A percentile compares a stretch with the other conserved stretches of the same genome.
Evolutionary conservation across 1,284 basidiomycete species (phyloP).

Genomic region (Filobasidium uniguttulatum): DNA sequence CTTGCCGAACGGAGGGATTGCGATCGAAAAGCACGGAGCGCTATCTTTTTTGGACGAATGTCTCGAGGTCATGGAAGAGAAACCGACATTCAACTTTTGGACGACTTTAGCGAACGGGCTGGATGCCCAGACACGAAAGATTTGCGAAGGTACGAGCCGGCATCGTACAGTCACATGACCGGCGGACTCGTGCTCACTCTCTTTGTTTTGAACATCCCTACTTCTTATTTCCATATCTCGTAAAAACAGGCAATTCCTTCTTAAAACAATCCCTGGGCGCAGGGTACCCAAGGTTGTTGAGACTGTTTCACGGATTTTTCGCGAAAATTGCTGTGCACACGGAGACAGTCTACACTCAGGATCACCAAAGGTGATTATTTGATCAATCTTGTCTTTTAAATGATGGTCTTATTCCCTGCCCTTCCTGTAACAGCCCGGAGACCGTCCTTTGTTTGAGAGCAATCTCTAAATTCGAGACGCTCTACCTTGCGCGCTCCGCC

Average conservation of each 20-base stretch:
- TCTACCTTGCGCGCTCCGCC: conserved; percentile 71
- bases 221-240: no score
- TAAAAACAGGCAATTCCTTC: conserved; percentile 43
- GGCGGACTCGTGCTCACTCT: no score
- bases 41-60: conserved; percentile 1
- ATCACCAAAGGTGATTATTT: conserved; percentile 58
- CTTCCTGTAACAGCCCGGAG: conserved; percentile 51
- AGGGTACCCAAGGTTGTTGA: conserved; percentile 70
- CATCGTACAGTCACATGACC: conserved; percentile 4
- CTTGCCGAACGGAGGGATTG: not conserved
- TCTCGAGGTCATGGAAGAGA: conserved; percentile 61
- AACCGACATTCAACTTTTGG: conserved; percentile 85
- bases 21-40: not conserved
- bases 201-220: no score
- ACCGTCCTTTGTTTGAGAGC: conserved; percentile 74
- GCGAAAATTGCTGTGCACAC: conserved; percentile 86
- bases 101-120: conserved; percentile 61
- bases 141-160: conserved; percentile 48
- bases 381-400: not conserved
- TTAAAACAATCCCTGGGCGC: conserved; percentile 71
- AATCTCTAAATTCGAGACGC: conserved; percentile 62
- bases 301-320: conserved; percentile 91
- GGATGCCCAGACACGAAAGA: conserved; percentile 64
- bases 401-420: conserved; percentile 1
- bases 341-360: conserved; percentile 71